Evolutionary conservation across 2,329 filamentous ascomycete genomes (phyloP).

Genomic region (Verticillium albo-atrum): DNA sequence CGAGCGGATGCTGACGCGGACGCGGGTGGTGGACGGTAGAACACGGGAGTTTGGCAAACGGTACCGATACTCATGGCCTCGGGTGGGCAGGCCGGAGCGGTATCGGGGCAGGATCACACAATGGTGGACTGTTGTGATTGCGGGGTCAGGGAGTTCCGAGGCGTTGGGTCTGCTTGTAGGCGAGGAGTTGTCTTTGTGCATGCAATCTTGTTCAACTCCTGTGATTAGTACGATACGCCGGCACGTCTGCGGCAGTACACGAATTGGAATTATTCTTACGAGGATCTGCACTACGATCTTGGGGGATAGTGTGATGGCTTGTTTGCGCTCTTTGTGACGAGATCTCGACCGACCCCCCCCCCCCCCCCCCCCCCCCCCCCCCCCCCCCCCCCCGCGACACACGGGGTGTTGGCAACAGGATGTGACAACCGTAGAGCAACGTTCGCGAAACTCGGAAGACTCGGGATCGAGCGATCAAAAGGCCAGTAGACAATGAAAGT

Average conservation of each 20-base stretch:
- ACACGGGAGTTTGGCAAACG: conserved; percentile 4
- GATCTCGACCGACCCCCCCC: too few species aligned
- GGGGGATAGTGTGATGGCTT: too few species aligned
- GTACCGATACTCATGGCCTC: conserved; percentile 1
- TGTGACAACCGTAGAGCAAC: too few species aligned
- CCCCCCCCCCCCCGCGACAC: too few species aligned
- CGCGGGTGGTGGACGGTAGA: background rate
- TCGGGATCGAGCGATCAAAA: too few species aligned
- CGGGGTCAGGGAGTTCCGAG: background rate
- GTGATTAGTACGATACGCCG: background rate
- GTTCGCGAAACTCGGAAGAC: too few species aligned
- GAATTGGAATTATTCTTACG: background rate
- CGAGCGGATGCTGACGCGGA: background rate
- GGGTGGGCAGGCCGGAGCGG: background rate
- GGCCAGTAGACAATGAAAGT: too few species aligned
- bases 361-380: too few species aligned
- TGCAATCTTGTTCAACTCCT: background rate
- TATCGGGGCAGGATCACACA: background rate
- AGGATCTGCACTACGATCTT: too few species aligned
- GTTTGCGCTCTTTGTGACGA: too few species aligned
- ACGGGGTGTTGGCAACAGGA: too few species aligned
- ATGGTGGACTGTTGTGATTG: background rate
- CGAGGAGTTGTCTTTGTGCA: background rate
- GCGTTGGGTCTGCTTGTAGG: background rate
- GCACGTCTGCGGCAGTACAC: background rate